These are phyloP conservation scores for Luffa aegyptiaca DNA, from an alignment of 306 rosid genomes.

Conservation along the genomic window DNA sequence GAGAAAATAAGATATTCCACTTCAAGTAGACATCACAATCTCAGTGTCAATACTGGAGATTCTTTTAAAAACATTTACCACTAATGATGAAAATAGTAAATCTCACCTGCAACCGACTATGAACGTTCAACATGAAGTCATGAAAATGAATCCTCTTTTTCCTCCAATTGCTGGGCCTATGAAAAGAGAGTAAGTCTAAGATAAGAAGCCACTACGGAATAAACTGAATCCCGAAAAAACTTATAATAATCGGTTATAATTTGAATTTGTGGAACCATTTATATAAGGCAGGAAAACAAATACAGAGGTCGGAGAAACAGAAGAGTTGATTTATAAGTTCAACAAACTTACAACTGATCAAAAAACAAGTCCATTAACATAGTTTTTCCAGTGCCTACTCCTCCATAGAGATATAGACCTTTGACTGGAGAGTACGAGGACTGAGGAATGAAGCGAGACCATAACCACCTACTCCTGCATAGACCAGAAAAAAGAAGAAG, in stretches of 20 bases:
- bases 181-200: conserved; percentile 16
- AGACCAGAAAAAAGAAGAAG: not conserved
- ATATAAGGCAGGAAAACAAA: not conserved
- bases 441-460: conserved; percentile 89
- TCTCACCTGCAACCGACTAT: conserved; percentile 84
- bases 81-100: not conserved
- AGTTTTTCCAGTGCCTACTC: conserved; percentile 98
- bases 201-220: conserved; percentile 2
- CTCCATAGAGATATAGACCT: conserved; percentile 93
- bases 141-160: conserved; percentile 95
- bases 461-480: conserved; percentile 79
- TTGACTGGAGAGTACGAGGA: conserved; percentile 69
- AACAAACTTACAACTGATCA: conserved; percentile 69
- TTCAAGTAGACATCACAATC: not conserved
- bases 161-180: conserved; percentile 77
- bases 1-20: not conserved
- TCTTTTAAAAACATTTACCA: not conserved
- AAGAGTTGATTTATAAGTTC: not conserved
- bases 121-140: conserved; percentile 90
- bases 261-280: not conserved
- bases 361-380: conserved; percentile 97
- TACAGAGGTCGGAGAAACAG: not conserved
- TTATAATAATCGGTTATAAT: not conserved
- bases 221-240: not conserved
- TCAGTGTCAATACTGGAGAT: not conserved